Evolutionary conservation across 2,329 filamentous ascomycete species (phyloP).

Genomic region (Daldinia sp.): DNA sequence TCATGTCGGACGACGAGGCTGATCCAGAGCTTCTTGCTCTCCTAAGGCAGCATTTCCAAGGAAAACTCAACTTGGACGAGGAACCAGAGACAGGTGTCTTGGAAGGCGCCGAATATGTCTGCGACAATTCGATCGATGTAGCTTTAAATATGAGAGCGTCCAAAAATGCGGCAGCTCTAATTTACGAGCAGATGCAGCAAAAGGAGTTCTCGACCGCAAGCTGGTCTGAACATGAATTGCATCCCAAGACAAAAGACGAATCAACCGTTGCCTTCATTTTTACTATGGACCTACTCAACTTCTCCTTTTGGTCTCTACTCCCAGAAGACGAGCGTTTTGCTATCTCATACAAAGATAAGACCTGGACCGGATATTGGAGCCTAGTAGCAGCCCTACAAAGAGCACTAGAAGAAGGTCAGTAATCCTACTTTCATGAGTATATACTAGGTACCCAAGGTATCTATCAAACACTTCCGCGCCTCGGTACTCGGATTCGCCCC

Average conservation of each 20-base stretch:
- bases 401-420: constrained; percentile 83
- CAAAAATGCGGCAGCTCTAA: constrained; percentile 80
- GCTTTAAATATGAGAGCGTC: constrained; percentile 84
- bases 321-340: constrained; percentile 77
- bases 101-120: constrained; percentile 83
- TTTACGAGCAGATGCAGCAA: constrained; percentile 83
- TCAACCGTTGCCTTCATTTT: constrained; percentile 91
- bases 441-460: too few species aligned
- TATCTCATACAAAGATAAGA: constrained; percentile 80
- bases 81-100: constrained; percentile 84
- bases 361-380: constrained; percentile 96
- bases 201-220: constrained; percentile 83
- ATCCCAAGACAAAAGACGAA: constrained; percentile 84
- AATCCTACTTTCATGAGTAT: neutral
- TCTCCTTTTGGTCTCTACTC: constrained; percentile 90
- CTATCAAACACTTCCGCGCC: neutral
- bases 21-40: constrained; percentile 88
- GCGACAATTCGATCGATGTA: constrained; percentile 92
- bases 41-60: constrained; percentile 79
- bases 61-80: constrained; percentile 61
- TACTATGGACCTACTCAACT: constrained; percentile 95
- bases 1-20: constrained; percentile 87
- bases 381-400: constrained; percentile 86
- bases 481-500: neutral
- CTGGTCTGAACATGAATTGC: constrained; percentile 89